Conservation (phyloP, 495 filamentous ascomycete species). For the Neurospora sublineolata region DNA sequence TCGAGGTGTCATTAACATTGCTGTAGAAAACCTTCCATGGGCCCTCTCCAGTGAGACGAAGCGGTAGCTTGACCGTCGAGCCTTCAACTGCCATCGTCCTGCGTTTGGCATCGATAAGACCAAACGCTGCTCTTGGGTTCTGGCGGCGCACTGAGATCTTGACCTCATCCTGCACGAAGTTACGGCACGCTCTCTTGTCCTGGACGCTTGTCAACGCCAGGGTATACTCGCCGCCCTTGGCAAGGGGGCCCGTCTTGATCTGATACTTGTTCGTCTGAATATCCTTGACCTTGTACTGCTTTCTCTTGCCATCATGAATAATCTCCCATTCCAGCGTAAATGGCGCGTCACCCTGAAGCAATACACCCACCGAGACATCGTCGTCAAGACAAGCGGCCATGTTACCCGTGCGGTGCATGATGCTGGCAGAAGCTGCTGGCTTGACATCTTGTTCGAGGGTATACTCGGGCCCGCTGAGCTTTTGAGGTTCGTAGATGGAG, state of each 20-base stretch:
- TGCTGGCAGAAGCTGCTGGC: constrained; percentile 71
- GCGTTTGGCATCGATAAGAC: constrained; percentile 64
- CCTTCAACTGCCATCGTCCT: constrained; percentile 64
- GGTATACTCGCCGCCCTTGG: constrained; percentile 76
- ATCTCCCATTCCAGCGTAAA: constrained; percentile 90
- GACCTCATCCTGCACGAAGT: constrained; percentile 64
- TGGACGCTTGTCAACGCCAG: constrained; percentile 72
- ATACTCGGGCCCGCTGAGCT: constrained; percentile 38
- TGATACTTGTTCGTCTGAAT: constrained; percentile 49
- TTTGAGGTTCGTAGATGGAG: constrained; percentile 57
- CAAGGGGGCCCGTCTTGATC: constrained; percentile 62
- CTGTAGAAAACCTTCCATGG: constrained; percentile 73
- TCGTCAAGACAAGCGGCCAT: constrained; percentile 73
- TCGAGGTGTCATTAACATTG: constrained; percentile 41
- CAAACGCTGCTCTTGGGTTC: constrained; percentile 74
- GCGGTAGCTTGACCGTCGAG: constrained; percentile 57
- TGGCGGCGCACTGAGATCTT: constrained; percentile 80
- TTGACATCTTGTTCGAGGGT: constrained; percentile 83
- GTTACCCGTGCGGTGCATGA: constrained; percentile 41
- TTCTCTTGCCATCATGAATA: constrained; percentile 77
- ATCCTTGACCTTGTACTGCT: constrained; percentile 49
- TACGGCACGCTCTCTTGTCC: constrained; percentile 76
- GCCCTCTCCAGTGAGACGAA: constrained; percentile 69
- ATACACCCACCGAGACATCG: constrained; percentile 56
- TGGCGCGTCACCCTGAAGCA: constrained; percentile 68